Base-by-base conservation (phyloP, 2,329 filamentous ascomycete genomes). In the Alternaria conjuncta region DNA sequence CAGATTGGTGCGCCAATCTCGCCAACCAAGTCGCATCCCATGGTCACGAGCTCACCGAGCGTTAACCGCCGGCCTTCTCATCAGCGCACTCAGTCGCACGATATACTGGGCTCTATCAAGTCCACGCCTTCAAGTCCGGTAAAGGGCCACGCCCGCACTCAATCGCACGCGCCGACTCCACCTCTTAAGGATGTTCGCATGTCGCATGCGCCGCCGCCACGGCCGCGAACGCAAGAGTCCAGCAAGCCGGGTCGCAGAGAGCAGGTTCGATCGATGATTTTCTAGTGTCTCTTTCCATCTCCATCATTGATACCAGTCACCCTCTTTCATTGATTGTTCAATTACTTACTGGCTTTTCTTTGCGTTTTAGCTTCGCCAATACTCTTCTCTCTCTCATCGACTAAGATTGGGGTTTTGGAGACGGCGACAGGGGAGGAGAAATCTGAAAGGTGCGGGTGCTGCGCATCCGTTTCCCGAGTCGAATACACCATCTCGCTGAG, bases 181-280 rank as follows among this genome's bases (percentile, higher is more conserved):
- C 77, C 77, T 32, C 71, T 77, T 5, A 78, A 78, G 51, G 71
- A 74, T 46, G 64, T 65, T 36, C 69, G 71, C 54, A 63, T 73
- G 62, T 71, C 71, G 20, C 71, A 72, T 45, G 71, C 69, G 6
- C 71, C 71, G 8, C 68, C 71, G 15, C 77, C 76, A 30, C 71
- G 76, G 55, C 76, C 76, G n/a, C 75, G 77, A 23, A 60, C 61
- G n/a, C 61, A 63, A 45, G 76, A 79, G 58, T 69, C 55, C 18
- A 74, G 61, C 44, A 63, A 63, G 45, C 28, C 67, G 32, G 70
- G 64, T 60, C 74, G 79, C 41, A 73, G 78, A 58, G 77, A 80
- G 65, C 78, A 81, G 71, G 78, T 81, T 75, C 76, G 78, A 73
- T 80, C 78, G 66, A 81, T 81, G 79, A 80, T 81, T 67, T 80